These are phyloP conservation scores for Pyrenula aspistea DNA, from an alignment of 495 filamentous ascomycete species.

Conservation along the genomic window DNA sequence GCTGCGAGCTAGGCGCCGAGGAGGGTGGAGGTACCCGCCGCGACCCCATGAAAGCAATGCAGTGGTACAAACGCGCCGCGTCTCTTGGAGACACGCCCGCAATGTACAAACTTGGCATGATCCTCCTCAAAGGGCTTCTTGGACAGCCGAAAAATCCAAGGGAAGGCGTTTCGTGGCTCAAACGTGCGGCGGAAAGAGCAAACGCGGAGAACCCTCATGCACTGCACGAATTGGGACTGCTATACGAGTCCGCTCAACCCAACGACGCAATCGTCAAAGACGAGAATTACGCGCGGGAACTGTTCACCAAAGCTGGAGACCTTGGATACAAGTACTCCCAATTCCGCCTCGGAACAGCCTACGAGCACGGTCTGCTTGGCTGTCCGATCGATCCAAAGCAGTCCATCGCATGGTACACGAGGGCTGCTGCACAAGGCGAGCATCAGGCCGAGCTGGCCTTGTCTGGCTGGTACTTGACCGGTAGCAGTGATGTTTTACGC, in stretches of 20 bases:
- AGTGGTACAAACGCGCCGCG: slow-evolving; percentile 94
- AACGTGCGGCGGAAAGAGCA: slow-evolving; percentile 80
- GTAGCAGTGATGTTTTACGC: slow-evolving; percentile 72
- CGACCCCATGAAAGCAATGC: slow-evolving; percentile 84
- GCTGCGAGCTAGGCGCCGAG: slow-evolving; percentile 92
- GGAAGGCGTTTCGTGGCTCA: slow-evolving; percentile 83
- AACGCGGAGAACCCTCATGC: slow-evolving; percentile 89
- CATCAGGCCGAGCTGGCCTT: slow-evolving; percentile 89
- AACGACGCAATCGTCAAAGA: slow-evolving; percentile 68
- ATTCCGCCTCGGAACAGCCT: slow-evolving; percentile 74
- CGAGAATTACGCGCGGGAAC: slow-evolving; percentile 59
- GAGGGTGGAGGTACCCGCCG: slow-evolving; percentile 84
- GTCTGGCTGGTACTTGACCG: slow-evolving; percentile 93
- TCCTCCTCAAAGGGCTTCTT: slow-evolving; percentile 84
- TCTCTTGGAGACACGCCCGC: slow-evolving; percentile 80
- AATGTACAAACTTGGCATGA: slow-evolving; percentile 98
- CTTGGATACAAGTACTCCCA: slow-evolving; percentile 93
- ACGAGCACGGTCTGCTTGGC: slow-evolving; percentile 80
- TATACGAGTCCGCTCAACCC: slow-evolving; percentile 62
- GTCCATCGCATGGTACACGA: slow-evolving; percentile 87
- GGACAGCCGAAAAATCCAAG: slow-evolving; percentile 74
- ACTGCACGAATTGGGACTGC: slow-evolving; percentile 77
- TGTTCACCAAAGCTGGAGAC: slow-evolving; percentile 82
- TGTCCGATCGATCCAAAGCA: slow-evolving; percentile 68
- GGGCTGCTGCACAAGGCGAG: slow-evolving; percentile 85